Base-by-base conservation (phyloP, 2,329 filamentous ascomycete species). In the Diplocarpon mali region DNA sequence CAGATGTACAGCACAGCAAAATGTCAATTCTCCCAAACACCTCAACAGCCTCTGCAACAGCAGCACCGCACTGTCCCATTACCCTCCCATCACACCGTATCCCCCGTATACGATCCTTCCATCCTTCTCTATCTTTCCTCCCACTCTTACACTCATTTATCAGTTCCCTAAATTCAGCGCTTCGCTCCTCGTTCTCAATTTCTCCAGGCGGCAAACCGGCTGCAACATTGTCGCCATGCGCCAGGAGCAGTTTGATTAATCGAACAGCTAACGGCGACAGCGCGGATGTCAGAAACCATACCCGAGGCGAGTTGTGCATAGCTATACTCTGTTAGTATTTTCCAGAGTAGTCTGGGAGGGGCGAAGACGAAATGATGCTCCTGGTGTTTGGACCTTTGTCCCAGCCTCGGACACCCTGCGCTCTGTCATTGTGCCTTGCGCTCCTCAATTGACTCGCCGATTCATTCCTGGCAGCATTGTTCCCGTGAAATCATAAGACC, bases 281-380 rank as follows among this genome's bases (percentile, higher is more conserved):
- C 29, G 86, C 85, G 47, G 85, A 83, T 10, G 89, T 95, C 53
- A 98, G 70, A 60, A 98, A 80, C 92, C 92, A 96, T 58, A 90
- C 86, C 59, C 90, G 82, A 40, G 89, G 88, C 28, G 76, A 80
- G 60, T 80, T 81, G 63, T 80, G 76, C 16, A 76, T 80, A 50
- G 77, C 59, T 60, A 38, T 20, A 16, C 13, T 24, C 13, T 15
- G 39, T 57, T 36, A 58, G 51, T 24, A 38, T n/a, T 27, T 38
- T 9, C 31, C 30, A 12, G 24, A 7, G 12, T 24, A 32, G 32
- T 28, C 11, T 24, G 13, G 31, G 12, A 17, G 24, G 34, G 11
- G 31, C 9, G 50, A 14, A 9, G 51, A 60, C 58, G 59, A 40
- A 61, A 61, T 30, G 57, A 57, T 16, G 53, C 52, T 40, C 45